A percentile compares a stretch with the other conserved stretches of the same genome.
These are phyloP conservation scores for Eimeria brunetti DNA, from an alignment of 169 alveolate species.

Conservation along the genomic window DNA sequence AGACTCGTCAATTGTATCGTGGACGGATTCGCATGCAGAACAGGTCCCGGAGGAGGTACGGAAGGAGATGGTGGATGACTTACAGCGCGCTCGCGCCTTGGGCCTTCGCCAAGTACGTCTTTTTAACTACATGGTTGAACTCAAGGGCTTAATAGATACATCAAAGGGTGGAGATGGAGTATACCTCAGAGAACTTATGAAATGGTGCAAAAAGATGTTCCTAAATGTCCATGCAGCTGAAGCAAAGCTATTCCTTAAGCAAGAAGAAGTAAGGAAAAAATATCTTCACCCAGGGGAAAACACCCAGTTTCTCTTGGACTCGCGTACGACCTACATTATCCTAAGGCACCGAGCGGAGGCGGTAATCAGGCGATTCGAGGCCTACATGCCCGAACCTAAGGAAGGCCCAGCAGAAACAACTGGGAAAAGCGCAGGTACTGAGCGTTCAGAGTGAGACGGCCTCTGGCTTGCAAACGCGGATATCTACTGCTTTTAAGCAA, in stretches of 20 bases:
- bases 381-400: slow-evolving; percentile 10
- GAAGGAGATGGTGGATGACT: slow-evolving; percentile 3
- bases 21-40: slow-evolving; percentile 13
- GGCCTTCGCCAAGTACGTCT: slow-evolving; percentile 23
- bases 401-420: not conserved
- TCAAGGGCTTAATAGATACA: not conserved
- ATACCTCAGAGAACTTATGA: slow-evolving; percentile 18
- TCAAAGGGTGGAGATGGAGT: not conserved
- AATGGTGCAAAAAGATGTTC: slow-evolving; percentile 3
- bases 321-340: not conserved
- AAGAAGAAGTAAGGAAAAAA: slow-evolving; percentile 19
- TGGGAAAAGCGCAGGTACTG: not conserved
- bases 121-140: slow-evolving; percentile 11
- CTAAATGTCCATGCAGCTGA: slow-evolving; percentile 9
- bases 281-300: not conserved
- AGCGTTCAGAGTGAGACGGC: not conserved
- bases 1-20: slow-evolving; percentile 19
- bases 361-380: not conserved
- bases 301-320: not conserved
- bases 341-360: slow-evolving; percentile 14
- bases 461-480: not conserved
- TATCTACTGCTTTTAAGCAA: not conserved
- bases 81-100: not conserved
- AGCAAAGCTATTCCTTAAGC: not conserved
- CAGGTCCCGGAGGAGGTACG: not conserved